Evolutionary conservation across 768 basidiomycete species (phyloP), one percentile per base, ranked within the genome.

Genomic region (Strobilomyces confusus): DNA sequence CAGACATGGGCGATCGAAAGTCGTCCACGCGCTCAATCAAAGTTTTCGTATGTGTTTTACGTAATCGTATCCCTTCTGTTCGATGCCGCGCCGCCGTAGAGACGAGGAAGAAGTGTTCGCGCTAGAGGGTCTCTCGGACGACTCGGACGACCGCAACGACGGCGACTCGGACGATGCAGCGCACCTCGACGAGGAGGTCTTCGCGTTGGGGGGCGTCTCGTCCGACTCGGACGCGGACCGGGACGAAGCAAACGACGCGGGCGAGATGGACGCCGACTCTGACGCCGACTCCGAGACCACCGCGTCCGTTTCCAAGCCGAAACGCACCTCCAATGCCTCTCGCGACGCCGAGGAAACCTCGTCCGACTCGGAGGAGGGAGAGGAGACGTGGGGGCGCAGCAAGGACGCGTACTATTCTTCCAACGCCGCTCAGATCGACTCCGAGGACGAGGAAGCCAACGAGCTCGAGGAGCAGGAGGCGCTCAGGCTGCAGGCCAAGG

Each of bases 401-500:
- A 86, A 86, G 69, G 77, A 82, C 37, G 86, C 82, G 5, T 98
- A 95, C 71, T 95, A 95, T 65, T 82, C 90, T 4, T 89, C 88
- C 5, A 92, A 92, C 67, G 91, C 89, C 30, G 86, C 77, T 33
- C 73, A 89, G 50, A 73, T 92, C 34, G 90, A 90, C 48, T 87
- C 86, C 34, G 89, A 90, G 60, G 87, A 95, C 58, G 94, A 95
- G 62, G 94, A 95, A 68, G 89, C 84, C 32, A 81, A 89, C 63
- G 87, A 89, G 58, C 72, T 95, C 46, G 93, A 98, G 63, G 91
- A 92, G 66, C 84, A 87, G 65, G 94, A 98, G 68, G 90, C 89
- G 8, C 83, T 72, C 60, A 76, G 91, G 52, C 70, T 95, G 42
- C 95, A 95, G 68, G 69, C 72, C 34, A 93, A 90, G 71, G 75